Percentiles rank a stretch among this genome's conserved stretches.
Evolutionary conservation across 768 basidiomycete species (phyloP).

Genomic region (Tephrocybe sp.): DNA sequence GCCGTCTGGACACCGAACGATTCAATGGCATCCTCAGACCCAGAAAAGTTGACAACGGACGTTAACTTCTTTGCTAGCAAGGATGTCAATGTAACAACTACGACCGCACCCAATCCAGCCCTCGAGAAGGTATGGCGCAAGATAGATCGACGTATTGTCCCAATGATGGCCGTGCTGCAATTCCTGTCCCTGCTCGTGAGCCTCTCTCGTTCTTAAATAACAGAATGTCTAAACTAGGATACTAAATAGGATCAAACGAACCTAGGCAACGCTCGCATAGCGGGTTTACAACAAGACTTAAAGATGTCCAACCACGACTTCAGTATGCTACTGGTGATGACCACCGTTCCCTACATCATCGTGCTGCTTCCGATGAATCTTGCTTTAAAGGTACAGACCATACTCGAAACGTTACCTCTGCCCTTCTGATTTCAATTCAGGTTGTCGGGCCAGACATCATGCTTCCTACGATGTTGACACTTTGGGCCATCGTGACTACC

Average conservation of each 20-base stretch:
- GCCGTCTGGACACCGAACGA: too few species aligned
- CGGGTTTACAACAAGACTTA: conserved; percentile 56
- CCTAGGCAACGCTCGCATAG: conserved; percentile 58
- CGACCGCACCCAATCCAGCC: too few species aligned
- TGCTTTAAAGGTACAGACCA: conserved; percentile 40
- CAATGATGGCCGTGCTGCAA: neutral
- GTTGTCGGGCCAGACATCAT: conserved; percentile 15
- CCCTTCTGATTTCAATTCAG: neutral
- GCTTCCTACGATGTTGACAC: conserved; percentile 7
- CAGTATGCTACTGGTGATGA: conserved; percentile 46
- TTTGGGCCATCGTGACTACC: conserved; percentile 8
- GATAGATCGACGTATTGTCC: neutral
- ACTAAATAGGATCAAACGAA: conserved; percentile 55
- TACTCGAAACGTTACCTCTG: too few species aligned
- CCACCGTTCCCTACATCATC: conserved; percentile 52
- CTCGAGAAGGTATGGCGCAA: too few species aligned
- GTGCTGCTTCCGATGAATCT: conserved; percentile 64
- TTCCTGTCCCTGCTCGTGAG: neutral
- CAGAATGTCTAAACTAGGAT: too few species aligned
- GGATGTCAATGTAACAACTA: too few species aligned
- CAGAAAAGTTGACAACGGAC: too few species aligned
- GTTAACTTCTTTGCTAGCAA: too few species aligned
- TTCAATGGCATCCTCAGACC: too few species aligned
- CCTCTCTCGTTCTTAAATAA: neutral
- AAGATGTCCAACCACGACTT: conserved; percentile 50